A percentile compares a stretch with the other conserved stretches of the same genome.
Evolutionary conservation across 1,284 basidiomycete species (phyloP).

Genomic region (Trametes pubescens): DNA sequence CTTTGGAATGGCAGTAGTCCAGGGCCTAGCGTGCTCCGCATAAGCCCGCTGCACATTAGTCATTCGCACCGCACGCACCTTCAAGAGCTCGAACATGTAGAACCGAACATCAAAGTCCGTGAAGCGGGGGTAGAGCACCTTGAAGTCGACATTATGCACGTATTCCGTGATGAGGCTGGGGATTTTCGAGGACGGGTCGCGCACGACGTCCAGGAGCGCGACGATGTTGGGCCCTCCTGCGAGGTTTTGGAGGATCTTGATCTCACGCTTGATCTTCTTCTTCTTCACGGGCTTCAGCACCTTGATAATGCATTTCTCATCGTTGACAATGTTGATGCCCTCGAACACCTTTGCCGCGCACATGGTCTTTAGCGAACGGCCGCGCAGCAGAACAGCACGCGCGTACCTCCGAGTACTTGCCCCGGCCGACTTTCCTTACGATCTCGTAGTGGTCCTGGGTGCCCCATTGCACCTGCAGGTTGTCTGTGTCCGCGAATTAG

Average conservation of each 20-base stretch:
- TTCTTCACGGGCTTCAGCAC: constrained; percentile 99
- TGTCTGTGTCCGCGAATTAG: constrained; percentile 63
- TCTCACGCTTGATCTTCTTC: constrained; percentile 99
- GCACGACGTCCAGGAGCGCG: constrained; percentile 93
- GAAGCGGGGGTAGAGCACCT: constrained; percentile 95
- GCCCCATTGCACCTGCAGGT: constrained; percentile 94
- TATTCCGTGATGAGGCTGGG: constrained; percentile 99
- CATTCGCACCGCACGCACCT: constrained; percentile 56
- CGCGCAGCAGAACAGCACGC: constrained; percentile 18
- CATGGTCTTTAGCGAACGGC: constrained; percentile 16
- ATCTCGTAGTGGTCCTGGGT: constrained; percentile 99
- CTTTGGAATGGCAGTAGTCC: constrained; percentile 98
- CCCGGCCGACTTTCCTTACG: constrained; percentile 94
- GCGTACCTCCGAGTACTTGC: constrained; percentile 94
- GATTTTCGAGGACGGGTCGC: constrained; percentile 94
- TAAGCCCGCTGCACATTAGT: background rate
- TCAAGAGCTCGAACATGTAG: constrained; percentile 97
- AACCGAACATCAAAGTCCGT: constrained; percentile 95
- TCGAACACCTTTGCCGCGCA: constrained; percentile 85
- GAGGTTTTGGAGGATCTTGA: constrained; percentile 98
- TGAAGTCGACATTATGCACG: constrained; percentile 98
- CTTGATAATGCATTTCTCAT: constrained; percentile 98
- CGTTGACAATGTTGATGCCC: constrained; percentile 92
- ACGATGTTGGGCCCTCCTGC: constrained; percentile 94
- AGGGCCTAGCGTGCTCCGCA: constrained; percentile 68